Conservation (phyloP, 495 filamentous ascomycete species). For the Neurospora sp. region DNA sequence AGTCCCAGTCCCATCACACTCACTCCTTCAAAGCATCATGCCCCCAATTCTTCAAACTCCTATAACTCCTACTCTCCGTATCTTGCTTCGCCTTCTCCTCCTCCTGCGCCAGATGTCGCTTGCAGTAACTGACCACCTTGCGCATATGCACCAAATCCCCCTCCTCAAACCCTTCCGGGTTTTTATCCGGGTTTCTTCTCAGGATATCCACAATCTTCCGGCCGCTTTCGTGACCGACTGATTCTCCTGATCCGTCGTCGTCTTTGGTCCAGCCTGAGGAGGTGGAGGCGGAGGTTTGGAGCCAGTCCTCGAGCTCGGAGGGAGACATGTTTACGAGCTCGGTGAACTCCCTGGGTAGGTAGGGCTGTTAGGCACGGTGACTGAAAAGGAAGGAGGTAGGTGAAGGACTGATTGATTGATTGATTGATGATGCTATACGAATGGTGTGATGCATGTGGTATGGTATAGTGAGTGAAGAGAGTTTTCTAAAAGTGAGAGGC, state of each 20-base stretch:
- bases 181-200: slow-evolving; percentile 47
- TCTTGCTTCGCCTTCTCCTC: slow-evolving; percentile 45
- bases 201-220: slow-evolving; percentile 57
- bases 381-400: too few relatives aligned
- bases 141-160: slow-evolving; percentile 56
- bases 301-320: slow-evolving; percentile 50
- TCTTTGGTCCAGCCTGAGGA: slow-evolving; percentile 48
- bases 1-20: too few relatives aligned
- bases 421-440: too few relatives aligned
- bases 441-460: neutral
- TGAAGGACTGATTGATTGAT: too few relatives aligned
- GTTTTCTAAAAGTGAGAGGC: neutral
- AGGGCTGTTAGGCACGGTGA: too few relatives aligned
- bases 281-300: slow-evolving; percentile 30
- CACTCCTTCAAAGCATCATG: slow-evolving; percentile 49
- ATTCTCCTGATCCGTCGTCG: slow-evolving; percentile 47
- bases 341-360: slow-evolving; percentile 40
- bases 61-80: slow-evolving; percentile 21
- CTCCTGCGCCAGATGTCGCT: slow-evolving; percentile 58
- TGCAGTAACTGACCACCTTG: slow-evolving; percentile 44
- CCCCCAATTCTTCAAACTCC: slow-evolving; percentile 59
- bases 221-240: slow-evolving; percentile 54
- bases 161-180: slow-evolving; percentile 40
- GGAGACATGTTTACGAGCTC: slow-evolving; percentile 58
- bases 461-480: neutral